Evolutionary conservation across 805 yeast species (phyloP).

Genomic region (Suhomyces sp.): DNA sequence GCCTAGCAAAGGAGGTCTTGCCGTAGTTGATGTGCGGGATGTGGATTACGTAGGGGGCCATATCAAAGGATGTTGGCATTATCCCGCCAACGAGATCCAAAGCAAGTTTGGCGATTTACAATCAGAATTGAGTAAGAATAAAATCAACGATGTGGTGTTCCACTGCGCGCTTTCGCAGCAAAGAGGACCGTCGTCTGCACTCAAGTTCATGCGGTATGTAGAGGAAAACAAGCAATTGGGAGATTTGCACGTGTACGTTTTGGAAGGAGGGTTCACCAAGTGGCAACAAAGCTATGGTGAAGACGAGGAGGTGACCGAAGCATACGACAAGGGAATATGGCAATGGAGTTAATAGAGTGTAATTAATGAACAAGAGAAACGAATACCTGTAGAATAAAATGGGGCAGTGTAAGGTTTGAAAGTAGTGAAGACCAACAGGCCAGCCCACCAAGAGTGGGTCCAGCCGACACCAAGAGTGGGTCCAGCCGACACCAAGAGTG

Average conservation of each 20-base stretch:
- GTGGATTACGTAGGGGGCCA: slow-evolving; percentile 80
- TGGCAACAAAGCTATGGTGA: slow-evolving; percentile 81
- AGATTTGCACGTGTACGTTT: slow-evolving; percentile 58
- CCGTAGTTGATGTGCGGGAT: slow-evolving; percentile 83
- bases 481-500: too few species aligned
- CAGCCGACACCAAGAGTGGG: too few species aligned
- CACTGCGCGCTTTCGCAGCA: slow-evolving; percentile 92
- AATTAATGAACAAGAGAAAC: slow-evolving; percentile 1
- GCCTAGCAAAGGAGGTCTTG: slow-evolving; percentile 40
- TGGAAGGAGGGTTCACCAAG: slow-evolving; percentile 78
- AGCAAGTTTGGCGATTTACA: slow-evolving; percentile 37
- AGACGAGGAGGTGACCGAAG: slow-evolving; percentile 61
- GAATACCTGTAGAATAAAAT: too few species aligned
- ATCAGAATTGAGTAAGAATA: slow-evolving; percentile 27
- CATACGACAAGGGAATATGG: slow-evolving; percentile 37
- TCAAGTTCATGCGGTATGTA: slow-evolving; percentile 52
- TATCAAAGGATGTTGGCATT: slow-evolving; percentile 52
- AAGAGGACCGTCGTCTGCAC: slow-evolving; percentile 85
- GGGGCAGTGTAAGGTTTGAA: too few species aligned
- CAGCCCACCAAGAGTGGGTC: neutral
- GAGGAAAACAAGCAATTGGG: slow-evolving; percentile 9
- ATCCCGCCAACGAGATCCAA: slow-evolving; percentile 49
- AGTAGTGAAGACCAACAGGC: neutral
- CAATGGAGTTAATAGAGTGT: slow-evolving; percentile 11
- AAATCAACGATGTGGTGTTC: slow-evolving; percentile 61